Conservation (phyloP, 352 stramenopile species). For the Pythium biforme region DNA sequence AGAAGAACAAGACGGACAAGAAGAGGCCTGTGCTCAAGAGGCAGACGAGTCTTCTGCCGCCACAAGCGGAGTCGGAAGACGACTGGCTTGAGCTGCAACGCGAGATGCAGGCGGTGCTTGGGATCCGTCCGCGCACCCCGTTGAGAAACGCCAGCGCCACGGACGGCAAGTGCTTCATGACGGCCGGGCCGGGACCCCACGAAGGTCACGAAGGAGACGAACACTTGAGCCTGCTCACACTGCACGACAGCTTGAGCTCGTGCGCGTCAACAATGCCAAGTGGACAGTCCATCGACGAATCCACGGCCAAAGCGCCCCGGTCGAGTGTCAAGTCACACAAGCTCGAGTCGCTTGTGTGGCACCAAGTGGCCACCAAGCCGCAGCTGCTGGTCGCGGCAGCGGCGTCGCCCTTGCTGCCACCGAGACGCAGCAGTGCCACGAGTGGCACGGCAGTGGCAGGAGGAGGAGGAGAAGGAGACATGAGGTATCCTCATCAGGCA, state of each 20-base stretch:
- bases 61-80: constrained; percentile 13
- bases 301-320: background rate
- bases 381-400: constrained; percentile 39
- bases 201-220: background rate
- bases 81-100: constrained; percentile 38
- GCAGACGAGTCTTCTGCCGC: background rate
- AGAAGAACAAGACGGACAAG: background rate
- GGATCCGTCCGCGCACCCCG: constrained; percentile 9
- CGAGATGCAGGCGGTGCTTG: constrained; percentile 36
- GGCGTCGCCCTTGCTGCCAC: background rate
- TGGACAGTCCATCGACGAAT: background rate
- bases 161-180: constrained; percentile 32
- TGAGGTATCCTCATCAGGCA: too few species aligned
- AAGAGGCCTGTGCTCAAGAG: background rate
- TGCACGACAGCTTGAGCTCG: background rate
- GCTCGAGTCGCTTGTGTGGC: constrained; percentile 26
- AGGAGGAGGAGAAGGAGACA: too few species aligned
- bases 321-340: background rate
- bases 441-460: background rate
- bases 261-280: background rate
- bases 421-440: background rate
- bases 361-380: constrained; percentile 48
- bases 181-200: background rate
- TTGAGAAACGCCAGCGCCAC: background rate
- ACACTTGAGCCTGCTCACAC: background rate